Evolutionary conservation across 1,139 yeast genomes (phyloP), one percentile per base, ranked within the genome.

Genomic region (Taphrina sp.): DNA sequence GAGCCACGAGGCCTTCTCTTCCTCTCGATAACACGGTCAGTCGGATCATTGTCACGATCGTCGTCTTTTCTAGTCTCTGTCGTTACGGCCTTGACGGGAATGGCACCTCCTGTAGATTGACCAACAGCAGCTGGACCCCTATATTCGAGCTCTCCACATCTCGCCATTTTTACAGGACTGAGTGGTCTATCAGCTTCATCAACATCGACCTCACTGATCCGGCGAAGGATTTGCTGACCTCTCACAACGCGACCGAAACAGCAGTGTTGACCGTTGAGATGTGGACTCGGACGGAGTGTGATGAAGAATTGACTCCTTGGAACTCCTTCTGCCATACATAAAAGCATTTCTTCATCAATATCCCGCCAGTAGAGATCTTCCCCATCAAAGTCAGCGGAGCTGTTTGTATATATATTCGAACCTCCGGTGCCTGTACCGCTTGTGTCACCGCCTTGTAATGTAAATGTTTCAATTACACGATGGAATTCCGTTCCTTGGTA

Each of bases 221-320:
- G 72, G 51, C 76, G 69, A 0, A 87, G 74, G 1, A 85, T 82
- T 0, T 89, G 80, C 66, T 85, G 83, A 0, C 95, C 95, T 56
- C 76, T 73, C 5, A 75, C 61, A 0, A 78, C 76, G 53, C 67
- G 72, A 0, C 96, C 96, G 68, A 89, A 81, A 0, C 85, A 82
- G 0, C 86, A 74, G 63, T 83, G 84, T 61, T 79, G 79, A 0
- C 84, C 83, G 28, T 75, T 76, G 55, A 61, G 51, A 33, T 61
- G 61, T 12, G 61, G 58, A 31, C 60, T 51, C 7, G 62, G 34
- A n/a, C 52, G 52, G 14, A 59, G 58, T 52, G 63, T 59, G 19
- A 88, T 83, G 67, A 87, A 86, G 65, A 88, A 87, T 65, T 85
- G 95, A 0, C 89, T 80, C 12, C 78, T 75, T 63, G 83, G 84